A percentile compares a stretch with the other conserved stretches of the same genome.
Conservation (phyloP, 2,329 filamentous ascomycete genomes). For the Tolypocladium tropicale region DNA sequence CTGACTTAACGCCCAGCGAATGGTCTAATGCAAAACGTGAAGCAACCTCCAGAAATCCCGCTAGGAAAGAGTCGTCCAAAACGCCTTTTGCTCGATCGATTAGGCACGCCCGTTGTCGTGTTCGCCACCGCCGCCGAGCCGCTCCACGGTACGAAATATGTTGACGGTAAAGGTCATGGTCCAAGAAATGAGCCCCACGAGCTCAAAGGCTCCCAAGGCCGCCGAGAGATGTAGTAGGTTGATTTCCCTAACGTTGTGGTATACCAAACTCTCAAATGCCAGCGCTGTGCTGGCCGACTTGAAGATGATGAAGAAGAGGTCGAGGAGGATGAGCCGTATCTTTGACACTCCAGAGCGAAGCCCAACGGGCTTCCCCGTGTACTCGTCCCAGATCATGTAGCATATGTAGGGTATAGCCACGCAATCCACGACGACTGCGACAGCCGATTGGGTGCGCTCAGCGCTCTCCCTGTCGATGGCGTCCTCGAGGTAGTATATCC, state of each 20-base stretch:
- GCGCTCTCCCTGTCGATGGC: conserved; percentile 27
- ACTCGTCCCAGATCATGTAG: conserved; percentile 95
- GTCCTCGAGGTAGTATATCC: conserved; percentile 56
- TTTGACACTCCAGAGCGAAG: conserved; percentile 77
- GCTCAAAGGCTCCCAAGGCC: conserved; percentile 66
- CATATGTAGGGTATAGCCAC: conserved; percentile 82
- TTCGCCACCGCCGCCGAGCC: conserved; percentile 47
- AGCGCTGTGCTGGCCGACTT: conserved; percentile 87
- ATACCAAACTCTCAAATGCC: conserved; percentile 75
- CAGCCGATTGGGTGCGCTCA: conserved; percentile 68
- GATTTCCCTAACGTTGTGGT: conserved; percentile 28
- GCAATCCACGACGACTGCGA: conserved; percentile 82
- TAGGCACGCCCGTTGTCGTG: conserved; percentile 20
- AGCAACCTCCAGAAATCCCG: neutral
- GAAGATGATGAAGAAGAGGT: conserved; percentile 95
- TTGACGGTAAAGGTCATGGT: conserved; percentile 81
- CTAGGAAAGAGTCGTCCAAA: neutral
- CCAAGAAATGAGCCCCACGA: conserved; percentile 83
- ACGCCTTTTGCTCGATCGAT: neutral
- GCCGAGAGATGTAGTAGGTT: conserved; percentile 46
- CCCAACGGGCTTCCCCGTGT: conserved; percentile 85
- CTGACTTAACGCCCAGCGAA: neutral
- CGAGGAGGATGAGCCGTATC: conserved; percentile 78
- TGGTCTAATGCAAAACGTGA: neutral
- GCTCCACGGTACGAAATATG: conserved; percentile 59